Evolutionary conservation across 2,329 filamentous ascomycete genomes (phyloP).

Genomic region (Epichloe sp.): DNA sequence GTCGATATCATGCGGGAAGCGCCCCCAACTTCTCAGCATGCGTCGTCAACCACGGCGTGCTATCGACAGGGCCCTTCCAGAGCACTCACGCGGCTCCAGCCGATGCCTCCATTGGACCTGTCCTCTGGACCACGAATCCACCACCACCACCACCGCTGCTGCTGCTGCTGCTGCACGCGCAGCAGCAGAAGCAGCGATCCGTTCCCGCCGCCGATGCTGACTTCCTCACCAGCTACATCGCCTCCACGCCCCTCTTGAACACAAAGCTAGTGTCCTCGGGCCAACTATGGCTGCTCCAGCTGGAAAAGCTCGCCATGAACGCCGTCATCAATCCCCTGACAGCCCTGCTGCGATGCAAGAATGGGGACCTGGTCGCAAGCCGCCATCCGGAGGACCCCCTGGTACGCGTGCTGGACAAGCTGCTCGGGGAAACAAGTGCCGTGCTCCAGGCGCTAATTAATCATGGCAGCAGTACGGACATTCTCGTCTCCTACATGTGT

Average conservation of each 20-base stretch:
- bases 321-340: constrained; percentile 76
- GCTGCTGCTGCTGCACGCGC: neutral
- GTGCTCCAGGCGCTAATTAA: constrained; percentile 59
- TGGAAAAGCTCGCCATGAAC: constrained; percentile 79
- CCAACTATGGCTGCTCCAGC: constrained; percentile 48
- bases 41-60: constrained; percentile 44
- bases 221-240: constrained; percentile 30
- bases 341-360: constrained; percentile 60
- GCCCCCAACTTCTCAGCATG: constrained; percentile 62
- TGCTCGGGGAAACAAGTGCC: constrained; percentile 61
- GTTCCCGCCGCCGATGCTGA: constrained; percentile 6
- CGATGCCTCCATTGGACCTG: constrained; percentile 33
- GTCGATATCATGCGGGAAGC: constrained; percentile 23
- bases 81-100: constrained; percentile 40
- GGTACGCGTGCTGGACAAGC: constrained; percentile 47
- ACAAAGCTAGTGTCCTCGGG: constrained; percentile 24
- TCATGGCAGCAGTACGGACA: constrained; percentile 33
- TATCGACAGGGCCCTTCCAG: constrained; percentile 34
- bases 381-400: constrained; percentile 24
- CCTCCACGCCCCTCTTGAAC: constrained; percentile 28
- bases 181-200: neutral
- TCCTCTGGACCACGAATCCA: constrained; percentile 18
- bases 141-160: neutral
- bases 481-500: constrained; percentile 17
- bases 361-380: constrained; percentile 55